Evolutionary conservation across 768 basidiomycete species (phyloP), one percentile per base, ranked within the genome.

Genomic region (Amanita molliuscula): DNA sequence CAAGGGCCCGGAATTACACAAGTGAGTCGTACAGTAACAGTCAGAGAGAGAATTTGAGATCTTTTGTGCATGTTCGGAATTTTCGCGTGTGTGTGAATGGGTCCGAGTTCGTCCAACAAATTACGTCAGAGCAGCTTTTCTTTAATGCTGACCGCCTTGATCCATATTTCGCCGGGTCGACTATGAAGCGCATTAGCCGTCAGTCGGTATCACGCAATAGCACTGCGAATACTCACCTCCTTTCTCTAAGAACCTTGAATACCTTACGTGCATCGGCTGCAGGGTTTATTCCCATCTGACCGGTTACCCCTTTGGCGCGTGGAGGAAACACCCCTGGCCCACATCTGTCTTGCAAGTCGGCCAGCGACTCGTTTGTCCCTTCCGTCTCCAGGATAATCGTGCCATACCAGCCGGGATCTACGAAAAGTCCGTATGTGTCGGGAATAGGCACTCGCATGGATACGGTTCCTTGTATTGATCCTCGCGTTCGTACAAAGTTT

Each of bases 401-500:
- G 3, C 90, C 90, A 57, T 82, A 85, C 89, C 89, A 93, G 36
- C 84, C 82, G 3, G 81, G 66, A 60, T 92, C 88, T 11, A 91
- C 77, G 36, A 73, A 74, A 48, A 81, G 71, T 15, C 70, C 71
- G 2, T 74, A 68, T 0, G 74, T 66, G 4, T 75, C 74, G 0
- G 82, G 82, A 8, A 83, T 78, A 0, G 77, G 77, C 10, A 78
- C 40, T 70, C 6, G 58, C 34, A 44, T 38, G 28, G 6, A 58
- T 51, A 13, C 51, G 55, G 2, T 58, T 10, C 62, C 63, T 0
- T 63, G 53, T 2, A 64, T 61, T 13, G 63, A 54, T 15, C 65
- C 59, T 25, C 52, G 56, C 55, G 68, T 56, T 55, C 67, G 57
- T 52, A 65, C 61, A 48, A 64, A 56, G 49, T 59, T 57, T 47